Evolutionary conservation across 257 asterid genomes (phyloP).

Genomic region (Solanum paucissectum): DNA sequence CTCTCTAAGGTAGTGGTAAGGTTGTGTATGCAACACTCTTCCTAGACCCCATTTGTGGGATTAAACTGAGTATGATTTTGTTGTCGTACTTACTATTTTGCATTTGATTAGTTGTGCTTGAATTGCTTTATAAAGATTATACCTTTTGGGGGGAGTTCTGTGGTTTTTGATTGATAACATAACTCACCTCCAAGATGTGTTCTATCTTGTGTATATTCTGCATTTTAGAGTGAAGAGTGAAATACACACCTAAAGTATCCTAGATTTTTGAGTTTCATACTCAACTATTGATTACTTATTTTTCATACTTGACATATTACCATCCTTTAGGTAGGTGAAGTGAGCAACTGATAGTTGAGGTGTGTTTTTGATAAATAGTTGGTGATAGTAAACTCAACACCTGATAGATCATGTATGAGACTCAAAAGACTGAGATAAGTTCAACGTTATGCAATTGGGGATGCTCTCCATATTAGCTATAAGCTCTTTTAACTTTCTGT

Average conservation of each 20-base stretch:
- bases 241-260: not conserved
- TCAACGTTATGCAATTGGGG: not conserved
- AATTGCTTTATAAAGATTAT: not conserved
- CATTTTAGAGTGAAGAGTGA: not conserved
- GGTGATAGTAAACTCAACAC: not conserved
- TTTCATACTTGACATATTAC: not conserved
- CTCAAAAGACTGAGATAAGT: not conserved
- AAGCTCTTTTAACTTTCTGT: not conserved
- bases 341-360: not conserved
- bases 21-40: too few relatives aligned
- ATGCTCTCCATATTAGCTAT: not conserved
- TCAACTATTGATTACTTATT: not conserved
- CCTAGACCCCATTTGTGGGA: too few relatives aligned
- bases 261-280: not conserved
- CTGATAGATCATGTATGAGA: too few relatives aligned
- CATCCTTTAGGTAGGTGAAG: not conserved
- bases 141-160: not conserved
- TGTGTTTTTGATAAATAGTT: not conserved
- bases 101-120: not conserved
- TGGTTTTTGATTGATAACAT: not conserved
- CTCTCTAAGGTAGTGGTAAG: not conserved
- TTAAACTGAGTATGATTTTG: too few relatives aligned
- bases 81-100: not conserved
- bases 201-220: not conserved
- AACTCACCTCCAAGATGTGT: not conserved